Percentiles rank a stretch among this genome's conserved stretches.
These are phyloP conservation scores for Leccinellum luteum DNA, from an alignment of 768 basidiomycete species.

Conservation along the genomic window DNA sequence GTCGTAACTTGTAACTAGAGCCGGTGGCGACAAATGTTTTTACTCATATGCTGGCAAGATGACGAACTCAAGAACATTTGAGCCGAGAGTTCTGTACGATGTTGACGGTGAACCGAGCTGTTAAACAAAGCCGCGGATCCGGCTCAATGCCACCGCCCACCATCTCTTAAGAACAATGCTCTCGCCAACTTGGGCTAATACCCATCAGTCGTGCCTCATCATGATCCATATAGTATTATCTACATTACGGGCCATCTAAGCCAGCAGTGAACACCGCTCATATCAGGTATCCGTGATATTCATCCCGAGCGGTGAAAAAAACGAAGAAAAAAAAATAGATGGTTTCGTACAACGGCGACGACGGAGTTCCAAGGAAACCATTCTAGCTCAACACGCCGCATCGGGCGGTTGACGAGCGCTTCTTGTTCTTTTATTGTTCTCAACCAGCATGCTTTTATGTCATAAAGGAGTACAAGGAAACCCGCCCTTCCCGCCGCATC, in stretches of 20 bases:
- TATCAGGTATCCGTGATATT: neutral
- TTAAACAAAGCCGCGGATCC: too few relatives aligned
- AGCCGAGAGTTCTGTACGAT: neutral
- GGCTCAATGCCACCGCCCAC: too few relatives aligned
- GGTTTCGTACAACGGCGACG: neutral
- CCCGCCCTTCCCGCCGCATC: neutral
- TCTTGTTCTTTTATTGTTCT: neutral
- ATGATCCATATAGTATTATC: slow-evolving; percentile 1
- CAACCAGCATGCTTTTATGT: neutral
- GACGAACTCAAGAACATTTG: neutral
- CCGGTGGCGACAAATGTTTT: neutral
- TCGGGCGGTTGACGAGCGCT: neutral
- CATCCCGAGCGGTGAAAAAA: neutral
- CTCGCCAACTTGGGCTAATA: neutral
- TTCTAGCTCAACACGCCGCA: neutral
- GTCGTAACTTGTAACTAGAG: neutral
- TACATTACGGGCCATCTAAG: neutral
- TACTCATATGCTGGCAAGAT: neutral
- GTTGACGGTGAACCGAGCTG: too few relatives aligned
- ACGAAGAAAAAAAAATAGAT: neutral
- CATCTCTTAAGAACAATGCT: neutral
- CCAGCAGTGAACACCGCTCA: neutral
- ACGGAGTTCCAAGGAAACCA: neutral
- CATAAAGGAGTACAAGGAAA: slow-evolving; percentile 1
- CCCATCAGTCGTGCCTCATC: neutral